These are phyloP conservation scores for Ambrosia trifida DNA, from an alignment of 129 eudicot species.

Conservation along the genomic window DNA sequence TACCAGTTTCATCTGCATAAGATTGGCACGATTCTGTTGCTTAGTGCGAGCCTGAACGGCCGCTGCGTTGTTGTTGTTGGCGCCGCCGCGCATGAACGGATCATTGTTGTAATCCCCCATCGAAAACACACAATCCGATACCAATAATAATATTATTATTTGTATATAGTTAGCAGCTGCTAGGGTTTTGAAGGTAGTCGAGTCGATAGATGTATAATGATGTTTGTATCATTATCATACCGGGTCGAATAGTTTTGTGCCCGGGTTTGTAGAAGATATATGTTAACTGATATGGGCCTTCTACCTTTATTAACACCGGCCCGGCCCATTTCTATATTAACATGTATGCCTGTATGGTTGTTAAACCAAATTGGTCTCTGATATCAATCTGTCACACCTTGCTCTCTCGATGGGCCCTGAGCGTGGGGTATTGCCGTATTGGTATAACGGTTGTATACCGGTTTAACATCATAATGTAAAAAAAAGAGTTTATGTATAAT, in stretches of 20 bases:
- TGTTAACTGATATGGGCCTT: constrained; percentile 10
- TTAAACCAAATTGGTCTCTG: too few species aligned
- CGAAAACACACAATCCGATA: neutral
- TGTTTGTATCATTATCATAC: neutral
- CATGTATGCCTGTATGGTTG: too few species aligned
- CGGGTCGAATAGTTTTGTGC: constrained; percentile 24
- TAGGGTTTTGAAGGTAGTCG: constrained; percentile 25
- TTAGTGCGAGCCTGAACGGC: constrained; percentile 90
- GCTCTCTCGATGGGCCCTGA: too few species aligned
- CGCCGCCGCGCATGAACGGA: constrained; percentile 65
- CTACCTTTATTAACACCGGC: neutral
- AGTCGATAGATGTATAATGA: neutral
- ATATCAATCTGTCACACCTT: too few species aligned
- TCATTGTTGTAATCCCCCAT: constrained; percentile 88
- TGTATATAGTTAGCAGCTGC: constrained; percentile 13
- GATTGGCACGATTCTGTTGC: constrained; percentile 90
- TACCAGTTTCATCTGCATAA: constrained; percentile 93
- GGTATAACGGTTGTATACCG: too few species aligned
- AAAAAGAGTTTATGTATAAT: too few species aligned
- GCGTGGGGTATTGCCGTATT: too few species aligned
- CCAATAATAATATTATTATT: too few species aligned
- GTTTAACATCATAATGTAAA: too few species aligned
- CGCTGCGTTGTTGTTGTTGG: constrained; percentile 59
- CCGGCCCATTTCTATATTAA: too few species aligned
- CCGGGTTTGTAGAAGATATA: neutral